Conservation (phyloP, 2,329 filamentous ascomycete species). For the Leptosphaerulina australis region DNA sequence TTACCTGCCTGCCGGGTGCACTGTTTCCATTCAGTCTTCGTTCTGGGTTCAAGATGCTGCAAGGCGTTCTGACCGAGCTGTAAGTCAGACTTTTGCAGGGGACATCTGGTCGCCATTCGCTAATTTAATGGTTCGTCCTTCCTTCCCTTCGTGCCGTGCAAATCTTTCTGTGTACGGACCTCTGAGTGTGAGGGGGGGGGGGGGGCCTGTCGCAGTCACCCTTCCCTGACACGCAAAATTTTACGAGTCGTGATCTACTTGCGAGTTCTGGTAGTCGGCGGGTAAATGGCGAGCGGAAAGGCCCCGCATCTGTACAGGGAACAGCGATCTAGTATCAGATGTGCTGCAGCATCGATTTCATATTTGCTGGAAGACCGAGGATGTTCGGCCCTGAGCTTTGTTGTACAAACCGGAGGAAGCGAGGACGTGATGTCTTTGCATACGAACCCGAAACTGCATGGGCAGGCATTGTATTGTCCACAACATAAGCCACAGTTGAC, state of each 20-base stretch:
- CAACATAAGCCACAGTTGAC: slow-evolving; percentile 43
- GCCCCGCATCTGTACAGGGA: slow-evolving; percentile 15
- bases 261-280: slow-evolving; percentile 1
- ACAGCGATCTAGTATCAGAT: slow-evolving; percentile 21
- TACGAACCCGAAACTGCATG: slow-evolving; percentile 21
- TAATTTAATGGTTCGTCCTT: slow-evolving; percentile 23
- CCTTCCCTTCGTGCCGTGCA: slow-evolving; percentile 27
- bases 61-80: slow-evolving; percentile 12
- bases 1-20: slow-evolving; percentile 34
- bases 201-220: slow-evolving; percentile 24
- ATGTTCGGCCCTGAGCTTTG: slow-evolving; percentile 18
- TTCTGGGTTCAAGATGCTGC: slow-evolving; percentile 8
- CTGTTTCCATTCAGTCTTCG: neutral
- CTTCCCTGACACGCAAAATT: slow-evolving; percentile 19
- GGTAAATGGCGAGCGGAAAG: slow-evolving; percentile 13
- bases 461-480: slow-evolving; percentile 33
- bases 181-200: slow-evolving; percentile 20
- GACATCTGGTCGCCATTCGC: slow-evolving; percentile 17
- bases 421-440: slow-evolving; percentile 7
- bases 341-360: slow-evolving; percentile 23
- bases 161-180: slow-evolving; percentile 25
- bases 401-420: slow-evolving; percentile 16
- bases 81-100: slow-evolving; percentile 27
- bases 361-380: slow-evolving; percentile 14
- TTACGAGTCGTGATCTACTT: slow-evolving; percentile 18